These are phyloP conservation scores for Forsythia suspensa DNA, from an alignment of 257 asterid species.

Conservation along the genomic window DNA sequence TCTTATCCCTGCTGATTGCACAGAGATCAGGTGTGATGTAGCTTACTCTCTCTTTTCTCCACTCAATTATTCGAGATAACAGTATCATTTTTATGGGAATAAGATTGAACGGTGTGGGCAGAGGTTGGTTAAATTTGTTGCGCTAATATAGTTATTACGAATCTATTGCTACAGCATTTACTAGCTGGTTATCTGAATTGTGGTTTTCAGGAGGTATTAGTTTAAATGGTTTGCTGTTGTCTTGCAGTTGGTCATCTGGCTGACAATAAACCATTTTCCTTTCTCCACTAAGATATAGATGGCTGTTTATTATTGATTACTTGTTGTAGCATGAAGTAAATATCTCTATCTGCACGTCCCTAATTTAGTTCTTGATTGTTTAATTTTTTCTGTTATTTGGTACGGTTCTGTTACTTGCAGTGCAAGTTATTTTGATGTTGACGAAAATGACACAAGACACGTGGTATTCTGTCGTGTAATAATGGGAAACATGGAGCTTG, in stretches of 20 bases:
- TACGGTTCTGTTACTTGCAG: conserved; percentile 43
- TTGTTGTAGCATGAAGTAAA: neutral
- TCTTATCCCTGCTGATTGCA: conserved; percentile 73
- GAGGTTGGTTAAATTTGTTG: neutral
- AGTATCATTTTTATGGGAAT: neutral
- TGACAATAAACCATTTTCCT: neutral
- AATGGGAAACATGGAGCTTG: conserved; percentile 71
- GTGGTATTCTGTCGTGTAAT: conserved; percentile 60
- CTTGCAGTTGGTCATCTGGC: neutral
- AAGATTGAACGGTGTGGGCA: neutral
- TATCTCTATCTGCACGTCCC: neutral
- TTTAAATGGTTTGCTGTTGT: neutral
- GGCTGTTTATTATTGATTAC: neutral
- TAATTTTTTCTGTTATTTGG: neutral
- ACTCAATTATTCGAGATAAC: neutral
- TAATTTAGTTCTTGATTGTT: neutral
- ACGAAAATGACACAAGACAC: conserved; percentile 74
- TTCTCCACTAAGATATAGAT: neutral
- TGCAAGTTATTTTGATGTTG: conserved; percentile 68
- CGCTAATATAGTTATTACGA: neutral
- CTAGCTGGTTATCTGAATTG: neutral
- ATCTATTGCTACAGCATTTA: neutral
- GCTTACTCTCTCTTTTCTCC: conserved; percentile 15
- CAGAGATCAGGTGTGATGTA: conserved; percentile 61
- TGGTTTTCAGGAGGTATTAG: neutral